phyloP scores from a whole-genome alignment of 768 basidiomycete species.

The Kwoniella europaea region DNA sequence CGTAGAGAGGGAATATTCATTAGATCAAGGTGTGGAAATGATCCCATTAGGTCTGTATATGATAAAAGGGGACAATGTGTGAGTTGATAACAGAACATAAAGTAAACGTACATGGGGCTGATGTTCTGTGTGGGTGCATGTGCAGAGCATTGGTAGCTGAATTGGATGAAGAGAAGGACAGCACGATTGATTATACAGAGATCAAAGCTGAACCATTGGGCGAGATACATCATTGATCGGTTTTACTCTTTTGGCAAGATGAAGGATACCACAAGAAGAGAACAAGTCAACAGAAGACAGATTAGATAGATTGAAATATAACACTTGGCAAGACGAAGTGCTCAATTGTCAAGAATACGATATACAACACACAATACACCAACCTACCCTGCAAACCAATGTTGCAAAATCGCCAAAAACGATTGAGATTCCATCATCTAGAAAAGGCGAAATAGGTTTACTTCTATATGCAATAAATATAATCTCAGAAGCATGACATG shows the following conservation, averaged over 20 bases:
- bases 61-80: constrained; percentile 99
- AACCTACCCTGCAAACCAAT: too few species aligned
- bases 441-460: too few species aligned
- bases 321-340: constrained; percentile 46
- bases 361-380: too few species aligned
- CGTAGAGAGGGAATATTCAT: constrained; percentile 88
- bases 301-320: not conserved
- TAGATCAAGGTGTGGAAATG: constrained; percentile 92
- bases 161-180: constrained; percentile 72
- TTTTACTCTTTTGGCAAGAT: not conserved
- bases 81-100: constrained; percentile 52
- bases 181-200: constrained; percentile 75
- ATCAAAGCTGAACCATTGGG: constrained; percentile 84
- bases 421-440: too few species aligned
- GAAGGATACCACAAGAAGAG: not conserved
- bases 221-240: constrained; percentile 51
- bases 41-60: constrained; percentile 92
- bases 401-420: too few species aligned
- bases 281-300: constrained; percentile 3
- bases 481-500: too few species aligned
- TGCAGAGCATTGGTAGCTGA: constrained; percentile 60
- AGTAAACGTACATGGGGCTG: not conserved
- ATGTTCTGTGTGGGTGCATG: too few species aligned
- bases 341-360: constrained; percentile 41
- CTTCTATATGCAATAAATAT: too few species aligned